Evolutionary conservation across 2,329 filamentous ascomycete genomes (phyloP).

Genomic region (Alternaria brassicicola): DNA sequence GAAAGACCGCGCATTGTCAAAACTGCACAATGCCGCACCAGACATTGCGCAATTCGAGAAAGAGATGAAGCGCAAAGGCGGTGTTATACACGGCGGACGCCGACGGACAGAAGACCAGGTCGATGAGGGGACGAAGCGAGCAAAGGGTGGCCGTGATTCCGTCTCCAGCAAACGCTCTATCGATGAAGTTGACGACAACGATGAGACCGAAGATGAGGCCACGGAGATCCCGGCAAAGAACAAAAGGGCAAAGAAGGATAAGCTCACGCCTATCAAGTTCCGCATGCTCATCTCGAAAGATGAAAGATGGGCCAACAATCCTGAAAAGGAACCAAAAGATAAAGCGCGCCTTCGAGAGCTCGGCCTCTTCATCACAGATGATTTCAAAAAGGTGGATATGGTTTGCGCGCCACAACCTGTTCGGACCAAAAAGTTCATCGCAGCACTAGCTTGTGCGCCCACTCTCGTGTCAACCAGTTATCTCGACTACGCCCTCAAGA

Average conservation of each 20-base stretch:
- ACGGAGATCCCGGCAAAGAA: conserved; percentile 64
- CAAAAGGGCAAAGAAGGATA: conserved; percentile 60
- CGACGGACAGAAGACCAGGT: conserved; percentile 49
- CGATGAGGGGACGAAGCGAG: conserved; percentile 36
- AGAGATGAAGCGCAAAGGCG: conserved; percentile 82
- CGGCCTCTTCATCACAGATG: conserved; percentile 79
- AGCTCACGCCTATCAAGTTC: conserved; percentile 68
- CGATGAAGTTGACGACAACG: conserved; percentile 52
- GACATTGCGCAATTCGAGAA: conserved; percentile 93
- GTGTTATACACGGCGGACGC: conserved; percentile 63
- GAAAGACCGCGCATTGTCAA: conserved; percentile 81
- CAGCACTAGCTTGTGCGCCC: conserved; percentile 80
- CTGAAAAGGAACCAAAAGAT: conserved; percentile 77
- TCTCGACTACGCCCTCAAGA: conserved; percentile 76
- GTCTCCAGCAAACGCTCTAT: conserved; percentile 54
- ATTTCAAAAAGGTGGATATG: conserved; percentile 78
- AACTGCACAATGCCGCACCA: conserved; percentile 75
- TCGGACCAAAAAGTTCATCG: conserved; percentile 92
- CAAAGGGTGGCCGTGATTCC: conserved; percentile 46
- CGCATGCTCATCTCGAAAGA: conserved; percentile 85
- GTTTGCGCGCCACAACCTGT: conserved; percentile 86
- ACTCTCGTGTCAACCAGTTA: conserved; percentile 78
- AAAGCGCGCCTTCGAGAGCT: conserved; percentile 81
- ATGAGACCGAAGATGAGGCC: conserved; percentile 52
- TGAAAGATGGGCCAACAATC: conserved; percentile 76